Evolutionary conservation across 805 yeast species (phyloP).

Genomic region (Metschnikowia picachoensis): DNA sequence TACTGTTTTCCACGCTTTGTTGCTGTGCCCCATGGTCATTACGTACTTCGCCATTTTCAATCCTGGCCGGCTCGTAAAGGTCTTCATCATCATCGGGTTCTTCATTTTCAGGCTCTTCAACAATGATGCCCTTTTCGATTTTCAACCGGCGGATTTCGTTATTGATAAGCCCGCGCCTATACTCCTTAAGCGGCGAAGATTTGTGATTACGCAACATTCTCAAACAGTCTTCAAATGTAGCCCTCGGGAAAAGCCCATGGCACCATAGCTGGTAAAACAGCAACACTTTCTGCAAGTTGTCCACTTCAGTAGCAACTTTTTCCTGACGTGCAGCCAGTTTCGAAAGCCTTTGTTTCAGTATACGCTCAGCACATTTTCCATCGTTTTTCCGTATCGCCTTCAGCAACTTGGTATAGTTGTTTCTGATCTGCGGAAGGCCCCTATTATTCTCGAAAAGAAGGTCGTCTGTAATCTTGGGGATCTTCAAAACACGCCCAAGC

Average conservation of each 20-base stretch:
- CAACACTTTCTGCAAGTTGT: conserved; percentile 32
- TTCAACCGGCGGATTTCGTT: conserved; percentile 16
- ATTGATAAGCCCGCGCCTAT: conserved; percentile 14
- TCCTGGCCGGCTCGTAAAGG: conserved; percentile 9
- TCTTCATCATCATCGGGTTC: conserved; percentile 5
- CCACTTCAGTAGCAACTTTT: conserved; percentile 31
- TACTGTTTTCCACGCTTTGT: too few relatives aligned
- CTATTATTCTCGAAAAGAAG: conserved; percentile 30
- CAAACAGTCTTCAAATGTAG: conserved; percentile 18
- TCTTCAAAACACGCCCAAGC: conserved; percentile 27
- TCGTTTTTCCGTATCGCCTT: conserved; percentile 28
- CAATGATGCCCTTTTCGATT: conserved; percentile 19
- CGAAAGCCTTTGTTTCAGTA: conserved; percentile 14
- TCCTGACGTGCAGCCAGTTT: conserved; percentile 16
- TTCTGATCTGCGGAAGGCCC: conserved; percentile 33
- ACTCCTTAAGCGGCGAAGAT: conserved; percentile 11
- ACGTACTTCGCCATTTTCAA: conserved; percentile 2
- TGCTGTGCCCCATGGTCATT: too few relatives aligned
- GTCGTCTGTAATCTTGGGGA: conserved; percentile 38
- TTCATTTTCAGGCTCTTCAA: conserved; percentile 10
- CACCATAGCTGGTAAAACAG: conserved; percentile 46
- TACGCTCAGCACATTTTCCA: conserved; percentile 12
- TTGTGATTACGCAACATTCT: conserved; percentile 15
- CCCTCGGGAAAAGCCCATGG: conserved; percentile 29
- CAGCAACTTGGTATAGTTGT: conserved; percentile 27